A percentile compares a stretch with the other conserved stretches of the same genome.
These are phyloP conservation scores for Fusarium napiforme DNA, from an alignment of 2,329 filamentous ascomycete species.

Conservation along the genomic window DNA sequence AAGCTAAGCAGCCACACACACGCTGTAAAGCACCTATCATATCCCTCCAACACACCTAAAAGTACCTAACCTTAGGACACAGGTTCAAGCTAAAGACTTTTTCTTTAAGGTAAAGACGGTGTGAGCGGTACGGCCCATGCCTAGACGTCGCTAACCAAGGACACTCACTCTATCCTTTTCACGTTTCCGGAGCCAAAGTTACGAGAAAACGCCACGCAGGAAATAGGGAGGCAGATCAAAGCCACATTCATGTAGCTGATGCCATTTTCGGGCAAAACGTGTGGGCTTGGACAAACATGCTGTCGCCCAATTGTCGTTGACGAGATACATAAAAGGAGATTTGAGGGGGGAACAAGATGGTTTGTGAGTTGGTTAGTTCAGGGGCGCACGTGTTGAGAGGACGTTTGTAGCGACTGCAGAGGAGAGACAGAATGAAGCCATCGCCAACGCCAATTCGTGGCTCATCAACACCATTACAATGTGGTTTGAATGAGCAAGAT, in stretches of 20 bases:
- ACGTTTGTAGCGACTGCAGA: neutral
- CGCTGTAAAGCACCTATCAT: neutral
- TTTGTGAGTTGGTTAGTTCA: neutral
- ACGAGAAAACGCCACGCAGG: neutral
- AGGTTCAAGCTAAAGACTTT: neutral
- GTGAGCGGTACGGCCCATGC: conserved; percentile 39
- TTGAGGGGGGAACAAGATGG: neutral
- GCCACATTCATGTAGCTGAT: conserved; percentile 8
- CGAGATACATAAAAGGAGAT: neutral
- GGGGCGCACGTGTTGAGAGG: neutral
- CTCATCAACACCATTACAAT: neutral
- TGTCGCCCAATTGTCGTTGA: conserved; percentile 5
- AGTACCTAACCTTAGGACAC: neutral
- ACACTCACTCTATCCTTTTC: neutral
- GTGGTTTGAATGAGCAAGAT: neutral
- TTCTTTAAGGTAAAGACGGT: neutral
- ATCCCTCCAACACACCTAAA: neutral
- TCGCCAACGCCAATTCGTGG: neutral
- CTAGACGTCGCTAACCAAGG: neutral
- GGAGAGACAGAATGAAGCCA: neutral
- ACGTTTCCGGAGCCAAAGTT: neutral
- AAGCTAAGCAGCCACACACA: neutral
- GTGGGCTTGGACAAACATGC: conserved; percentile 7
- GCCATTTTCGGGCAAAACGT: neutral
- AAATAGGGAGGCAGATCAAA: neutral